Evolutionary conservation across 2,329 filamentous ascomycete species (phyloP).

Genomic region (Lasiodiplodia sp.): DNA sequence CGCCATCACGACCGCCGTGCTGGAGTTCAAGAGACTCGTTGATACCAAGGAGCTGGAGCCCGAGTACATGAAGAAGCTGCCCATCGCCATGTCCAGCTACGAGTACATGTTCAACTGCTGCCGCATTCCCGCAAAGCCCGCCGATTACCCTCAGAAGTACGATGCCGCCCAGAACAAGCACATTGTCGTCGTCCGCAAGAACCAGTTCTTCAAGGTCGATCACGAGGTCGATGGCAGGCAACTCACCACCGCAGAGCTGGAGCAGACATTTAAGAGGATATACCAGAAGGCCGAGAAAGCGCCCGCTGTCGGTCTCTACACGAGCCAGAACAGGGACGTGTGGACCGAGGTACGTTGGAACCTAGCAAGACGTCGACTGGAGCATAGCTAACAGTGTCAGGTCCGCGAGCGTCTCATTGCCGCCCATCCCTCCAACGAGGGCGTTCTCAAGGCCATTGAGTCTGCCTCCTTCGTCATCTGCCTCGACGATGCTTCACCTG

Average conservation of each 20-base stretch:
- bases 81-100: conserved; percentile 98
- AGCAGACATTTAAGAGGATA: conserved; percentile 85
- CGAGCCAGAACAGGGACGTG: conserved; percentile 89
- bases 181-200: conserved; percentile 90
- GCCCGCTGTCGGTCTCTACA: conserved; percentile 82
- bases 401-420: conserved; percentile 76
- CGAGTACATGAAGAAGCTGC: conserved; percentile 98
- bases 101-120: conserved; percentile 98
- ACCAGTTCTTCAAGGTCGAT: conserved; percentile 93
- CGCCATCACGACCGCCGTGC: conserved; percentile 81
- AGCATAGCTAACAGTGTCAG: conserved; percentile 31
- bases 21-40: conserved; percentile 95
- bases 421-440: conserved; percentile 80
- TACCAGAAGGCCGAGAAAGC: conserved; percentile 78
- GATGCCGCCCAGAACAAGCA: conserved; percentile 78
- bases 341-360: conserved; percentile 74
- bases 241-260: conserved; percentile 87
- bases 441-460: conserved; percentile 81
- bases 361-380: neutral
- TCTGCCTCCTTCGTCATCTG: conserved; percentile 90
- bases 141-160: conserved; percentile 86
- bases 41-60: conserved; percentile 85
- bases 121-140: conserved; percentile 81
- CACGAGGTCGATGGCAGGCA: conserved; percentile 83
- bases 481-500: conserved; percentile 87